Evolutionary conservation across 148 eudicot genomes (phyloP).

Genomic region (Cornus kousa): DNA sequence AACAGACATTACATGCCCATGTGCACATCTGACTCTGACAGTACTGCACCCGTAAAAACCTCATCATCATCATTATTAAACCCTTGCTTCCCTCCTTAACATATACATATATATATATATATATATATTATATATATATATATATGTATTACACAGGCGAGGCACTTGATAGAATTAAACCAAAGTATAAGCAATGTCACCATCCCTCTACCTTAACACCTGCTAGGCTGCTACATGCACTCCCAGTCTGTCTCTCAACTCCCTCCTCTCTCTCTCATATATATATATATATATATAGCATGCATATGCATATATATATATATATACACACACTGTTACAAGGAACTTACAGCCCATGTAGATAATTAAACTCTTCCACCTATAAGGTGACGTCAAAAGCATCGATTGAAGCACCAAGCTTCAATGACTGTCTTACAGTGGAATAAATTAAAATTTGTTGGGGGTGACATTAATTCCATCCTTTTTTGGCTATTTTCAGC

Average conservation of each 20-base stretch:
- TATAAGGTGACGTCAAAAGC: background rate
- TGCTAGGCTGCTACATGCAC: too few species aligned
- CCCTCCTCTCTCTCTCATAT: background rate
- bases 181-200: slow-evolving; percentile 6
- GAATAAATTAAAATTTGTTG: slow-evolving; percentile 4
- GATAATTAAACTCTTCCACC: background rate
- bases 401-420: background rate
- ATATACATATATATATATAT: background rate
- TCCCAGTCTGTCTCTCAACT: background rate
- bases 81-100: too few species aligned
- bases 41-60: background rate
- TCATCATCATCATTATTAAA: background rate
- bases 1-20: slow-evolving; percentile 7
- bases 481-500: background rate
- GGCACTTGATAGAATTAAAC: slow-evolving; percentile 5
- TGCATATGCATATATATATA: too few species aligned
- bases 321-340: background rate
- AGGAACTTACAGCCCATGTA: too few species aligned
- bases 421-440: background rate
- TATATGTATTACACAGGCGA: background rate
- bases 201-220: background rate
- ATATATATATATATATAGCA: too few species aligned
- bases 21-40: slow-evolving; percentile 13
- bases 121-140: background rate
- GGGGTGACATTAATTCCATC: slow-evolving; percentile 9